A percentile compares a stretch with the other conserved stretches of the same genome.
These are phyloP conservation scores for Pestalotiopsis sp. DNA, from an alignment of 2,329 filamentous ascomycete genomes.

Conservation along the genomic window DNA sequence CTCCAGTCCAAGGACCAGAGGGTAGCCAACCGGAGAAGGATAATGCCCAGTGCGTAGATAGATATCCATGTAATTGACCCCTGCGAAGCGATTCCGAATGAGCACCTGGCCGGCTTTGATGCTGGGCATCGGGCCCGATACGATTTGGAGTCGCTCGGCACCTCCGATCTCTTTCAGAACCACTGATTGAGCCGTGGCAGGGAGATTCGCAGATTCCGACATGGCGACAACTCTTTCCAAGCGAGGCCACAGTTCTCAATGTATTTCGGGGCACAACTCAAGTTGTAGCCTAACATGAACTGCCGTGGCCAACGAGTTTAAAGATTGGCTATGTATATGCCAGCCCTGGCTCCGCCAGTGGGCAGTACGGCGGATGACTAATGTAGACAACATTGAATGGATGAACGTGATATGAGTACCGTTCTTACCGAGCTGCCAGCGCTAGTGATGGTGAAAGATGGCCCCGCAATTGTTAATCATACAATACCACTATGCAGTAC, in stretches of 20 bases:
- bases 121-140: not conserved
- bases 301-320: not conserved
- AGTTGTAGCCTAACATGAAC: not conserved
- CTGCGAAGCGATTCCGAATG: not conserved
- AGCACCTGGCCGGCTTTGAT: not conserved
- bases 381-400: no score
- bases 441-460: no score
- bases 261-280: not conserved
- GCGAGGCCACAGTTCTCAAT: not conserved
- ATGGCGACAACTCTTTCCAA: not conserved
- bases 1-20: not conserved
- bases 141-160: not conserved
- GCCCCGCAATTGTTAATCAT: no score
- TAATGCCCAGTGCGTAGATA: not conserved
- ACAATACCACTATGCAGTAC: no score
- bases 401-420: no score
- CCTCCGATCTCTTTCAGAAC: not conserved
- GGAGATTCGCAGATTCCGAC: not conserved
- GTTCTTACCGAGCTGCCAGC: no score
- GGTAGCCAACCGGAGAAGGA: not conserved
- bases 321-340: not conserved
- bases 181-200: not conserved
- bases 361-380: not conserved
- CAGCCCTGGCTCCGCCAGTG: not conserved
- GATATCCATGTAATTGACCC: not conserved